A percentile compares a stretch with the other conserved stretches of the same genome.
phyloP scores from a whole-genome alignment of 768 basidiomycete species.

The Roridomyces roridus region DNA sequence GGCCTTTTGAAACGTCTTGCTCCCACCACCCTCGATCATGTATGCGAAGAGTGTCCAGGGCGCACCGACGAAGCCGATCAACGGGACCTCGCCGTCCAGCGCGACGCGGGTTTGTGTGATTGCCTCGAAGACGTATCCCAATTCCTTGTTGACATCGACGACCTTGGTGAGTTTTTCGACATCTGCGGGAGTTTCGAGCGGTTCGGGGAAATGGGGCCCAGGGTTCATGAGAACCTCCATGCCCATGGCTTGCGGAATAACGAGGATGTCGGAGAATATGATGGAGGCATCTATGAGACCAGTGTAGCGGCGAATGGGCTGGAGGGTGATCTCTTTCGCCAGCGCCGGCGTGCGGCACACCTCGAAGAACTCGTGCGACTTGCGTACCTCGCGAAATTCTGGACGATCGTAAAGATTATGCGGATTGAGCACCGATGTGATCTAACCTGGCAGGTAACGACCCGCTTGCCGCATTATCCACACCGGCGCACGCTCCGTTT shows the following conservation, averaged over 20 bases:
- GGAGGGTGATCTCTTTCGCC: constrained; percentile 88
- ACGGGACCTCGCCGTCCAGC: constrained; percentile 87
- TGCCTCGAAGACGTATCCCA: constrained; percentile 93
- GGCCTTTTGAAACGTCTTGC: constrained; percentile 86
- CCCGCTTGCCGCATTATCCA: constrained; percentile 99
- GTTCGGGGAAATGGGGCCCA: constrained; percentile 87
- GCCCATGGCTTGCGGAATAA: constrained; percentile 97
- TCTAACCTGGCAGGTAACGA: constrained; percentile 88
- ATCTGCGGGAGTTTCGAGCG: constrained; percentile 80
- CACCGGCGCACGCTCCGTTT: constrained; percentile 91
- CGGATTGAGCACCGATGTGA: constrained; percentile 13
- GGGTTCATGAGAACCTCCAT: constrained; percentile 96
- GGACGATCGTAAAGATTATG: constrained; percentile 13
- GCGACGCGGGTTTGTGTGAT: constrained; percentile 83
- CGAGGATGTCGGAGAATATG: constrained; percentile 98
- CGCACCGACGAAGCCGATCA: constrained; percentile 97
- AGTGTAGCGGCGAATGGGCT: constrained; percentile 89
- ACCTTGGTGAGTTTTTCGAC: constrained; percentile 60
- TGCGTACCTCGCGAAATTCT: constrained; percentile 92
- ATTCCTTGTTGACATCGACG: constrained; percentile 83
- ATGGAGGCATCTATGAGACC: constrained; percentile 94
- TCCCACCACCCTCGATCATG: constrained; percentile 97
- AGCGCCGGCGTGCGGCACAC: constrained; percentile 92
- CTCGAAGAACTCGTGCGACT: constrained; percentile 92
- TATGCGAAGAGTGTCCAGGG: constrained; percentile 99